Evolutionary conservation across 495 filamentous ascomycete species (phyloP).

Genomic region (Penicillium bialowiezense): DNA sequence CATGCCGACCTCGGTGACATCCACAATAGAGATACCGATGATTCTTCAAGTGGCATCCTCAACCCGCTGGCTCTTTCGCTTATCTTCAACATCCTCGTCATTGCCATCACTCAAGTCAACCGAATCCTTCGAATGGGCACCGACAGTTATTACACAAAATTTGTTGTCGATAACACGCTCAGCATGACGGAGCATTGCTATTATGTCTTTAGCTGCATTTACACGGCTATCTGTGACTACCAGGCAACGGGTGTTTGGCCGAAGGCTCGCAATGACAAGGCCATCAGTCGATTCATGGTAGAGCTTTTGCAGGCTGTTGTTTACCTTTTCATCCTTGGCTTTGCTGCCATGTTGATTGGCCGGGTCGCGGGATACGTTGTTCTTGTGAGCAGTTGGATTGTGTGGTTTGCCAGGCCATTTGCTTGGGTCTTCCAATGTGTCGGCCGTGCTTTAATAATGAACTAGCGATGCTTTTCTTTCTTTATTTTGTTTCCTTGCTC

Average conservation of each 20-base stretch:
- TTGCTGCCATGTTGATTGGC: constrained; percentile 30
- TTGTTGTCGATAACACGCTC: constrained; percentile 26
- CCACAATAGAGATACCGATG: constrained; percentile 11
- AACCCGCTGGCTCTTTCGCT: constrained; percentile 27
- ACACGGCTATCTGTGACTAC: constrained; percentile 27
- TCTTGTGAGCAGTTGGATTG: constrained; percentile 39
- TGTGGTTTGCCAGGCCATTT: constrained; percentile 43
- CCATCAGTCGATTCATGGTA: constrained; percentile 26
- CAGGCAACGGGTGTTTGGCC: constrained; percentile 38
- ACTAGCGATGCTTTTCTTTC: neutral
- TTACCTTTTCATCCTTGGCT: constrained; percentile 36
- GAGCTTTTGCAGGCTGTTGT: constrained; percentile 38
- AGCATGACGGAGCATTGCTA: constrained; percentile 40
- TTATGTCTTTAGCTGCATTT: constrained; percentile 28
- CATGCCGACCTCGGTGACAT: constrained; percentile 19
- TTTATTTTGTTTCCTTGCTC: no score
- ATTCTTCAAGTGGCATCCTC: constrained; percentile 9
- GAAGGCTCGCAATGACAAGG: constrained; percentile 25
- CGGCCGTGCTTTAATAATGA: constrained; percentile 24
- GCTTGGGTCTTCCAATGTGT: constrained; percentile 33
- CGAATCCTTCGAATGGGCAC: constrained; percentile 19
- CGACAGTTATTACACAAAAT: constrained; percentile 27
- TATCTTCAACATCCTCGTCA: constrained; percentile 32
- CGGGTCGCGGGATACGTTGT: constrained; percentile 34
- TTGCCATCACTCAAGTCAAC: constrained; percentile 31